Evolutionary conservation across 352 stramenopile species (phyloP).

Genomic region (Saprolegnia diclina): DNA sequence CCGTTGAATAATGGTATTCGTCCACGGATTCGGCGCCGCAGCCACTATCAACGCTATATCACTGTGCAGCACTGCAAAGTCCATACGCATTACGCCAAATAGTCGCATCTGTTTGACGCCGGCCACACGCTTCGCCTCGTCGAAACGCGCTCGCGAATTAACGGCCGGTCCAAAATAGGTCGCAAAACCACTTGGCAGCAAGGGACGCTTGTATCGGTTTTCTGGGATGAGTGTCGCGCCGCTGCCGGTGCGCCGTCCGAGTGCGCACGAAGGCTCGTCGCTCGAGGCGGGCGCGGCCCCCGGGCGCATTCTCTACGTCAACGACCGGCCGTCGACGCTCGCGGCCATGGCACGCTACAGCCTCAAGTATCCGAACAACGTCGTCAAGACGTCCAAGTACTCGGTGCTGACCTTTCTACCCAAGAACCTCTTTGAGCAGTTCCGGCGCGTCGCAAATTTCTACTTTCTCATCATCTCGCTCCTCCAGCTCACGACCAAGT

Average conservation of each 20-base stretch:
- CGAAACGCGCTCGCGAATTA: not conserved
- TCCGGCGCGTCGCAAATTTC: conserved; percentile 93
- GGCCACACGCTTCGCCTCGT: too few species aligned
- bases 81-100: too few species aligned
- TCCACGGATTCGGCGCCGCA: too few species aligned
- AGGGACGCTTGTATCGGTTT: not conserved
- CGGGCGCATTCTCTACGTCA: conserved; percentile 60
- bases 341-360: conserved; percentile 6
- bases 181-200: not conserved
- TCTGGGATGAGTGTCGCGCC: conserved; percentile 2
- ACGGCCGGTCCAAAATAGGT: not conserved
- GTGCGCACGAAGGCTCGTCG: conserved; percentile 1
- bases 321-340: conserved; percentile 34
- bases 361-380: conserved; percentile 32
- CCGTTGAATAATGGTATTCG: too few species aligned
- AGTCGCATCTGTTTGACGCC: too few species aligned
- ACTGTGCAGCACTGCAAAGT: too few species aligned
- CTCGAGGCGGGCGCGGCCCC: not conserved
- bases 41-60: too few species aligned
- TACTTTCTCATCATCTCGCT: conserved; percentile 95
- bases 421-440: conserved; percentile 93
- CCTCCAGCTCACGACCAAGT: conserved; percentile 88
- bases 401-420: conserved; percentile 92
- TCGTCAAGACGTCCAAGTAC: conserved; percentile 91
- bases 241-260: not conserved